These are phyloP conservation scores for Citrus cavaleriei DNA, from an alignment of 345 rosid genomes.

Conservation along the genomic window DNA sequence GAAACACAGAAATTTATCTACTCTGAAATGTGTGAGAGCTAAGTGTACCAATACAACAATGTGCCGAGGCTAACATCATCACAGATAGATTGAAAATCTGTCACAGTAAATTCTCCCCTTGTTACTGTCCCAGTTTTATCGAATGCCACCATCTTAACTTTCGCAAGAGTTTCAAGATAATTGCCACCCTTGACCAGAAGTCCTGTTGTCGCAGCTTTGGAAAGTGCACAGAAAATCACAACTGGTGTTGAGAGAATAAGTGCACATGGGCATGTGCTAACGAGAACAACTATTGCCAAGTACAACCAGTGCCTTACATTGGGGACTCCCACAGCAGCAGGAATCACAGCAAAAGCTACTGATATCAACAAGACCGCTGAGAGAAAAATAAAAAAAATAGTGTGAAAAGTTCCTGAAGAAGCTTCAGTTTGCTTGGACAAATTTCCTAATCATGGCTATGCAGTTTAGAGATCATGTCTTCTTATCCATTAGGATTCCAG, in stretches of 20 bases:
- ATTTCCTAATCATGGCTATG: no score
- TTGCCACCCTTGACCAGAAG: conserved; percentile 85
- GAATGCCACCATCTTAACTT: conserved; percentile 66
- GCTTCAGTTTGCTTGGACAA: no score
- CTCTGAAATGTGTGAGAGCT: no score
- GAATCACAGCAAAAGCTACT: conserved; percentile 51
- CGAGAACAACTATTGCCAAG: conserved; percentile 79
- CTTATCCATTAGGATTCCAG: no score
- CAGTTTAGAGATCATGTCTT: no score
- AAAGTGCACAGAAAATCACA: conserved; percentile 85
- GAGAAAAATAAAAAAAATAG: neutral
- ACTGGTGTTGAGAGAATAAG: conserved; percentile 92
- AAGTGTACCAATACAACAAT: conserved; percentile 61
- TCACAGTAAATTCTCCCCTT: conserved; percentile 79
- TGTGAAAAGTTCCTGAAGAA: no score
- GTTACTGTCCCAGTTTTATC: conserved; percentile 96
- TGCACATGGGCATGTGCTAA: conserved; percentile 88
- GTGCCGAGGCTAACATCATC: conserved; percentile 34
- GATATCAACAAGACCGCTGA: conserved; percentile 65
- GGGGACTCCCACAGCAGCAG: conserved; percentile 37
- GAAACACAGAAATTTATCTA: no score
- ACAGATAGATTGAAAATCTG: conserved; percentile 48
- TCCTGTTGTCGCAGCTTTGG: conserved; percentile 78
- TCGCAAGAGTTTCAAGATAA: conserved; percentile 70
- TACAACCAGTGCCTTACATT: conserved; percentile 58